These are phyloP conservation scores for Fusarium sp. DNA, from an alignment of 2,329 filamentous ascomycete species.

Conservation along the genomic window DNA sequence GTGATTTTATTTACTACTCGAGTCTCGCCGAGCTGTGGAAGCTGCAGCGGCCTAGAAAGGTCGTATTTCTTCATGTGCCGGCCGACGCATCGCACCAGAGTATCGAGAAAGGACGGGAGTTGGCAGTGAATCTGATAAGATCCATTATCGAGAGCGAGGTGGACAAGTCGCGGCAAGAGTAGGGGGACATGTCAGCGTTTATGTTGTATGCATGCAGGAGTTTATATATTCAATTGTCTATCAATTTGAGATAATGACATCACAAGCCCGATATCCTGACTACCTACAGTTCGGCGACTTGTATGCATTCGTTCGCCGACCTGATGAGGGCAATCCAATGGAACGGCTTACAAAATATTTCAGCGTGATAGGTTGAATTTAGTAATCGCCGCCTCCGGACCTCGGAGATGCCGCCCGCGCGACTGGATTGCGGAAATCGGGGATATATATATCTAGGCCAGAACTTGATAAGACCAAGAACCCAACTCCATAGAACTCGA, in stretches of 20 bases:
- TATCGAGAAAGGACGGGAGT: conserved; percentile 58
- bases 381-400: neutral
- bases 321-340: neutral
- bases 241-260: conserved; percentile 12
- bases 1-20: conserved; percentile 80
- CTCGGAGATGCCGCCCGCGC: neutral
- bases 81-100: conserved; percentile 60
- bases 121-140: conserved; percentile 63
- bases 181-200: neutral
- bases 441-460: neutral
- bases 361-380: neutral
- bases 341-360: neutral
- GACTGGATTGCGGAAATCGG: neutral
- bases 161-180: conserved; percentile 16
- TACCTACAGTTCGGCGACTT: neutral
- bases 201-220: neutral
- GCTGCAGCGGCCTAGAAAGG: conserved; percentile 56
- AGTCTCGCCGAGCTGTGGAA: conserved; percentile 67
- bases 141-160: conserved; percentile 63
- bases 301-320: neutral
- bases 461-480: neutral
- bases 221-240: neutral
- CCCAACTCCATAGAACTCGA: conserved; percentile 11
- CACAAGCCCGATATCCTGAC: neutral
- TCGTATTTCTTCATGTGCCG: conserved; percentile 78